Evolutionary conservation across 164 flowering plant species (phyloP).

Genomic region (Umbilicus rupestris): DNA sequence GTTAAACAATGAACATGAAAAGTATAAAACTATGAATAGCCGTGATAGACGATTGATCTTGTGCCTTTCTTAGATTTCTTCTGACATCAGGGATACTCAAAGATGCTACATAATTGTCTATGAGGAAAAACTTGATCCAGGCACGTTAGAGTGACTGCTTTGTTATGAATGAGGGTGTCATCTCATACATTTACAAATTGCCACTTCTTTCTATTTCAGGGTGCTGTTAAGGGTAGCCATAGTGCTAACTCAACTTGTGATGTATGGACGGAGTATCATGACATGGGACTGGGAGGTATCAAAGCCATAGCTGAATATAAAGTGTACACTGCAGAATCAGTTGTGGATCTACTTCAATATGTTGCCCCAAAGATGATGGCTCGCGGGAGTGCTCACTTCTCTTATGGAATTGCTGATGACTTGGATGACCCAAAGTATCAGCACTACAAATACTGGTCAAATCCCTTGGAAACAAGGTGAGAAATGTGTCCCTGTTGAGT

Average conservation of each 20-base stretch:
- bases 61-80: too few relatives aligned
- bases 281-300: constrained; percentile 62
- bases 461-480: constrained; percentile 85
- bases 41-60: too few relatives aligned
- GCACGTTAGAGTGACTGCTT: too few relatives aligned
- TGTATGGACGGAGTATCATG: constrained; percentile 85
- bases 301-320: constrained; percentile 71
- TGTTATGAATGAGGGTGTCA: background rate
- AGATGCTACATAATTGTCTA: too few relatives aligned
- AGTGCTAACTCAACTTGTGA: constrained; percentile 48
- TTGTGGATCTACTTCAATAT: constrained; percentile 55
- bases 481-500: constrained; percentile 11
- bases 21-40: too few relatives aligned
- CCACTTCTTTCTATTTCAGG: constrained; percentile 17
- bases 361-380: constrained; percentile 91
- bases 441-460: constrained; percentile 85
- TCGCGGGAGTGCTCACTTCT: constrained; percentile 72
- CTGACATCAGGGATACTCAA: too few relatives aligned
- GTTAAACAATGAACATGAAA: too few relatives aligned
- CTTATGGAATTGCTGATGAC: constrained; percentile 79
- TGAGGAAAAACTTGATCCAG: too few relatives aligned
- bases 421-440: constrained; percentile 69
- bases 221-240: constrained; percentile 49
- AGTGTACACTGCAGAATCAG: constrained; percentile 57
- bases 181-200: background rate